phyloP scores from a whole-genome alignment of 768 basidiomycete genomes.

The Boletus huronensis region DNA sequence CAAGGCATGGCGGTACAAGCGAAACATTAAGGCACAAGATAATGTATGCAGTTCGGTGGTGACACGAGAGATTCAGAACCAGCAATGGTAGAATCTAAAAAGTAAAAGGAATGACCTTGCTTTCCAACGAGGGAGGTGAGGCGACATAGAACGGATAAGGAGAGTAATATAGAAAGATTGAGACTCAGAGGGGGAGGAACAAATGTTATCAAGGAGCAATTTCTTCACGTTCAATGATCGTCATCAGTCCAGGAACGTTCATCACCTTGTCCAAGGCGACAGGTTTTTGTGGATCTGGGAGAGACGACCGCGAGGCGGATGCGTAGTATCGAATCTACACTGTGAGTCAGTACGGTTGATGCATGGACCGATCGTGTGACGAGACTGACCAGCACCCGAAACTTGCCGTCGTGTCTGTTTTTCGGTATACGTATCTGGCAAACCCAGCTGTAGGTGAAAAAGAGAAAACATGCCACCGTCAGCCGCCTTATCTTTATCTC shows the following conservation, averaged over 20 bases:
- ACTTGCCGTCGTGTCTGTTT: constrained; percentile 45
- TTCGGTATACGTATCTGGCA: constrained; percentile 58
- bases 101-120: too few relatives aligned
- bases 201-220: constrained; percentile 11
- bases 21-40: too few relatives aligned
- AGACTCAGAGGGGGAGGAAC: not conserved
- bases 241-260: constrained; percentile 74
- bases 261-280: constrained; percentile 58
- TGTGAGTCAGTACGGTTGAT: not conserved
- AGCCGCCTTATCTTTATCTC: constrained; percentile 1
- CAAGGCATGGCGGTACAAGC: too few relatives aligned
- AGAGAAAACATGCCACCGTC: not conserved
- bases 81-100: too few relatives aligned
- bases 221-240: constrained; percentile 49
- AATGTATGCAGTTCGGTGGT: too few relatives aligned
- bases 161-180: not conserved
- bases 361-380: not conserved
- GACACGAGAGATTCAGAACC: too few relatives aligned
- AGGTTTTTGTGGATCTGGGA: constrained; percentile 56
- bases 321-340: constrained; percentile 63
- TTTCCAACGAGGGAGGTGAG: too few relatives aligned
- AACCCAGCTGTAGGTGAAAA: constrained; percentile 48
- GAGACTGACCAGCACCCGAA: constrained; percentile 55
- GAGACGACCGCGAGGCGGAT: constrained; percentile 49
- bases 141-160: too few relatives aligned